Conservation (phyloP, 768 basidiomycete species). For the Cystofilobasidium macerans region DNA sequence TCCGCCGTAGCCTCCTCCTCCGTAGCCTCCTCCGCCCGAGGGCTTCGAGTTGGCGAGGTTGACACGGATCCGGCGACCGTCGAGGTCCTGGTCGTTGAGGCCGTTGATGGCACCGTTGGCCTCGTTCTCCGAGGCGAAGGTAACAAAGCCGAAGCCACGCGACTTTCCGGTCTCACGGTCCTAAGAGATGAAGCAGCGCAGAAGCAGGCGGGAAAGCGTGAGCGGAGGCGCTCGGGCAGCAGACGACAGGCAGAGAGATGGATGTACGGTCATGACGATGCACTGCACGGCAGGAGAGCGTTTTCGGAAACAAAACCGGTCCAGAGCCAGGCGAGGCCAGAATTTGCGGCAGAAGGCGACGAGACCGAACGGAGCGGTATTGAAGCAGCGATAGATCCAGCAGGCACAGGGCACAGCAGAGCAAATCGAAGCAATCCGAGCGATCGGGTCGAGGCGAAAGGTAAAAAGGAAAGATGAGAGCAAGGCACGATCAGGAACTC, state of each 20-base stretch:
- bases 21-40: slow-evolving; percentile 28
- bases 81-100: slow-evolving; percentile 83
- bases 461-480: neutral
- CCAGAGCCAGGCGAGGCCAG: neutral
- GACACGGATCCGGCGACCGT: slow-evolving; percentile 66
- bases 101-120: slow-evolving; percentile 63
- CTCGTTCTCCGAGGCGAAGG: slow-evolving; percentile 45
- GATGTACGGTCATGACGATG: slow-evolving; percentile 3
- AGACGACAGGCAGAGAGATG: neutral
- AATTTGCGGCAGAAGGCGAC: neutral
- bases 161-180: slow-evolving; percentile 96
- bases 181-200: slow-evolving; percentile 62
- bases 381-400: neutral
- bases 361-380: neutral
- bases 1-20: slow-evolving; percentile 15
- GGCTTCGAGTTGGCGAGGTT: slow-evolving; percentile 49
- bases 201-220: neutral
- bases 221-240: neutral
- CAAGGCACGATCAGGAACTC: neutral
- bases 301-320: neutral
- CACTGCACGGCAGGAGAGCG: neutral
- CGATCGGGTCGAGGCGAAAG: neutral
- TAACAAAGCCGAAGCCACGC: slow-evolving; percentile 91
- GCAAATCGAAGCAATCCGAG: neutral
- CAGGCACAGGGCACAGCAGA: neutral